A percentile compares a stretch with the other conserved stretches of the same genome.
phyloP scores from a whole-genome alignment of 2,329 filamentous ascomycete species.

The Teratosphaeria nubilosa region DNA sequence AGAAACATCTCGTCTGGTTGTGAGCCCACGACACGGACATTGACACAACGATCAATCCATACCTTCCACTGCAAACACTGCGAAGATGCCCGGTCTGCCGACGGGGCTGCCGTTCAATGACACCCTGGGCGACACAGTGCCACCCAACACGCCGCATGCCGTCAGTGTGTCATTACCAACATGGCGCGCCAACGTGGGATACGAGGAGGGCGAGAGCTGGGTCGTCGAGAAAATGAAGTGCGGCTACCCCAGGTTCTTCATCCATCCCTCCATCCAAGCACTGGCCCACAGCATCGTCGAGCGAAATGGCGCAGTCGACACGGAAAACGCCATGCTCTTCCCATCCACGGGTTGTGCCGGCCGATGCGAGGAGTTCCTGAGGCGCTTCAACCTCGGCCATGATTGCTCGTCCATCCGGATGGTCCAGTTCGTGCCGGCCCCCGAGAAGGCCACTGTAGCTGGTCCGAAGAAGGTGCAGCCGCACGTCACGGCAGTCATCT shows the following conservation, averaged over 20 bases:
- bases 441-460: constrained; percentile 34
- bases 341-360: constrained; percentile 60
- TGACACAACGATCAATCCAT: background rate
- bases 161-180: constrained; percentile 93
- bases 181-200: constrained; percentile 83
- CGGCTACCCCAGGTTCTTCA: constrained; percentile 90
- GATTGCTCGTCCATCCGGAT: constrained; percentile 41
- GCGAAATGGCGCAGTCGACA: constrained; percentile 49
- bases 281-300: constrained; percentile 60
- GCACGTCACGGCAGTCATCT: constrained; percentile 51
- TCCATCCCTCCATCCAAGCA: constrained; percentile 70
- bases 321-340: constrained; percentile 69
- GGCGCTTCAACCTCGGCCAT: constrained; percentile 46
- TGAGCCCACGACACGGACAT: background rate
- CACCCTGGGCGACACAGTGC: constrained; percentile 56
- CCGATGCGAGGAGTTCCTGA: constrained; percentile 66
- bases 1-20: background rate
- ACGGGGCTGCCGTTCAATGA: constrained; percentile 23
- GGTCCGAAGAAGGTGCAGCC: constrained; percentile 35
- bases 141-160: constrained; percentile 70
- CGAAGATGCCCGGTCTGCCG: constrained; percentile 10
- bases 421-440: constrained; percentile 55
- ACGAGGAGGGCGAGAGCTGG: constrained; percentile 85
- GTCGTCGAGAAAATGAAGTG: constrained; percentile 77
- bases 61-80: background rate